These are phyloP conservation scores for Aspergillus homomorphus DNA, from an alignment of 495 filamentous ascomycete genomes.

Conservation along the genomic window DNA sequence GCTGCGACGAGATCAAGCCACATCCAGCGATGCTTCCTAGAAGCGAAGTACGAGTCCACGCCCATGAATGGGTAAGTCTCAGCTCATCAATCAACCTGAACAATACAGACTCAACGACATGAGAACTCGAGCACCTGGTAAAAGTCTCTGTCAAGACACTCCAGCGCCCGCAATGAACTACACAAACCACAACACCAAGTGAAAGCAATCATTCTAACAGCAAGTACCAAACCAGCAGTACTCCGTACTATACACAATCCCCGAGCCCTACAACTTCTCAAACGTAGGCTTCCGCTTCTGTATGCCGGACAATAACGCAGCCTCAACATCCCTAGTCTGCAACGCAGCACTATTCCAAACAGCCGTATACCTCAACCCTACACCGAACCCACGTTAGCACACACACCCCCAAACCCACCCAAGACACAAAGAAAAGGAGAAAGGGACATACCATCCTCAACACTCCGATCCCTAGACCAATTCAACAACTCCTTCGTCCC, in stretches of 20 bases:
- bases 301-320: constrained; percentile 71
- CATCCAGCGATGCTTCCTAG: too few relatives aligned
- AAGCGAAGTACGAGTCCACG: too few relatives aligned
- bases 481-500: constrained; percentile 93
- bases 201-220: not conserved
- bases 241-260: not conserved
- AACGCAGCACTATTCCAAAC: constrained; percentile 84
- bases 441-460: constrained; percentile 74
- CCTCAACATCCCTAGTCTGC: constrained; percentile 74
- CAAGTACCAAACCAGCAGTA: not conserved
- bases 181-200: too few relatives aligned
- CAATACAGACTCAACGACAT: too few relatives aligned
- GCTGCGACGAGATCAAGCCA: too few relatives aligned
- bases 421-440: not conserved
- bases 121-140: too few relatives aligned
- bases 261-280: constrained; percentile 70
- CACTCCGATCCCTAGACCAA: constrained; percentile 72
- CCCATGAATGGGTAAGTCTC: too few relatives aligned
- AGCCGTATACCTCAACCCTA: constrained; percentile 75
- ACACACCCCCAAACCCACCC: not conserved
- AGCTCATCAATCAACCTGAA: too few relatives aligned
- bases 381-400: constrained; percentile 4
- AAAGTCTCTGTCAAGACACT: too few relatives aligned
- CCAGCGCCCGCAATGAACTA: too few relatives aligned
- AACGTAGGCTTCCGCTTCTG: constrained; percentile 80